Evolutionary conservation across 1,139 yeast species (phyloP), one percentile per base, ranked within the genome.

Genomic region (Suhomyces taliae): DNA sequence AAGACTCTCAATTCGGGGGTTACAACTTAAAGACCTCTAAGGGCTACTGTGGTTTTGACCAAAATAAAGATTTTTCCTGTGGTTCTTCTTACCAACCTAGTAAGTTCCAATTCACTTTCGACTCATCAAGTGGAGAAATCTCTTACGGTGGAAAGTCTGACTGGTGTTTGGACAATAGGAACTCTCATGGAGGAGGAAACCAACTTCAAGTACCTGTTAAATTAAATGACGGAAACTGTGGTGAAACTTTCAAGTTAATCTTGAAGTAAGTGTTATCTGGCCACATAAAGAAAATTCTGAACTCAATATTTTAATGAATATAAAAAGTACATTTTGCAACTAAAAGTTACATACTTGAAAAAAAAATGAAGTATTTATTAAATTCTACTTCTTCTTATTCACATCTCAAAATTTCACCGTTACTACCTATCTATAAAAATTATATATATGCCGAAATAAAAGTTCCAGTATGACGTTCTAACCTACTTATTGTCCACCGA

Each of bases 11-110:
- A 34, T 84, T 81, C 64, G 95, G 95, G 5, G 91, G 91, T n/a
- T 77, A 81, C 57, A 78, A 82, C 48, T 60, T 89, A 34, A 74
- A 74, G 46, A 78, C 93, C 0, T 80, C 89, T 35, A 83, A 79
- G 59, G 97, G 96, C 0, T 78, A 75, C 50, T 90, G 97, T 68
- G 85, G 85, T 6, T 64, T 90, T 14, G 65, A 68, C 46, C 53
- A 55, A 14, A 47, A 55, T 36, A 67, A 67, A 9, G 64, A 65
- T 34, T 64, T 75, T 39, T 62, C 59, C 12, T 75, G 80, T 56
- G 67, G 67, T 40, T 52, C 64, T 10, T 53, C 59, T 6, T 60
- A 60, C 50, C 67, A 47, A 53, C 68, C 59, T 27, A 58, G 58
- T 24, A 74, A 81, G 41, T 74, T 70, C 57, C 88, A 83, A 55